These are phyloP conservation scores for Termitomyces sp. DNA, from an alignment of 768 basidiomycete species.

Conservation along the genomic window DNA sequence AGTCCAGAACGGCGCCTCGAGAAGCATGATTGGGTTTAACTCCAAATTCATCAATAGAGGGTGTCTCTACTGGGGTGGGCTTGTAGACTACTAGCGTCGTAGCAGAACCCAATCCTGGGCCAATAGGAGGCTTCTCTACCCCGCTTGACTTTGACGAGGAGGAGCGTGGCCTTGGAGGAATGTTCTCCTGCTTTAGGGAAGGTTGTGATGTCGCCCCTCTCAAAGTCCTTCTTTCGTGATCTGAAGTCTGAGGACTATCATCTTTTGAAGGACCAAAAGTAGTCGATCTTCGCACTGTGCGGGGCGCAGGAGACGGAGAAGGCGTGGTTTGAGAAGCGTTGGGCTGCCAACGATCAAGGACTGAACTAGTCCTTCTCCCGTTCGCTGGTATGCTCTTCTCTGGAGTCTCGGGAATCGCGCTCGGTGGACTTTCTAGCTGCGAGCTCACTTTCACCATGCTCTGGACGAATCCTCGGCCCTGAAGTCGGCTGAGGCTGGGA, in stretches of 20 bases:
- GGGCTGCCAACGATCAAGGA: constrained; percentile 72
- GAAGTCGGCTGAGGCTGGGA: constrained; percentile 76
- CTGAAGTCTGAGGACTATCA: constrained; percentile 17
- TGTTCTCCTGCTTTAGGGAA: constrained; percentile 8
- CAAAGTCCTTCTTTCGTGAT: constrained; percentile 1
- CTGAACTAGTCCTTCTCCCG: constrained; percentile 42
- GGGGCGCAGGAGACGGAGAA: constrained; percentile 39
- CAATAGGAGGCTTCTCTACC: constrained; percentile 24
- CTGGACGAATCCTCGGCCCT: constrained; percentile 85
- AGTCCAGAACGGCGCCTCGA: constrained; percentile 20
- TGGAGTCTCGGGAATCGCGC: constrained; percentile 26
- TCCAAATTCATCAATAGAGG: constrained; percentile 46
- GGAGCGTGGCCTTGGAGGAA: constrained; percentile 1
- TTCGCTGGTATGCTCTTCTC: constrained; percentile 28
- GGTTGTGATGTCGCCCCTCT: constrained; percentile 26
- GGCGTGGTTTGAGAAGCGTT: constrained; percentile 24
- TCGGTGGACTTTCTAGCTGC: constrained; percentile 42
- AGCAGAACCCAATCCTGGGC: constrained; percentile 69
- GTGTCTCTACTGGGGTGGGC: constrained; percentile 42
- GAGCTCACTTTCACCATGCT: constrained; percentile 73
- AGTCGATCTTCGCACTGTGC: constrained; percentile 36
- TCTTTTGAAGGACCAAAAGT: constrained; percentile 26
- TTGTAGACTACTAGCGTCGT: constrained; percentile 70
- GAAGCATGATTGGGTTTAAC: constrained; percentile 28
- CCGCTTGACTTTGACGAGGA: constrained; percentile 1